Conservation (phyloP, 2,329 filamentous ascomycete genomes). For the Aureobasidium melanogenum region DNA sequence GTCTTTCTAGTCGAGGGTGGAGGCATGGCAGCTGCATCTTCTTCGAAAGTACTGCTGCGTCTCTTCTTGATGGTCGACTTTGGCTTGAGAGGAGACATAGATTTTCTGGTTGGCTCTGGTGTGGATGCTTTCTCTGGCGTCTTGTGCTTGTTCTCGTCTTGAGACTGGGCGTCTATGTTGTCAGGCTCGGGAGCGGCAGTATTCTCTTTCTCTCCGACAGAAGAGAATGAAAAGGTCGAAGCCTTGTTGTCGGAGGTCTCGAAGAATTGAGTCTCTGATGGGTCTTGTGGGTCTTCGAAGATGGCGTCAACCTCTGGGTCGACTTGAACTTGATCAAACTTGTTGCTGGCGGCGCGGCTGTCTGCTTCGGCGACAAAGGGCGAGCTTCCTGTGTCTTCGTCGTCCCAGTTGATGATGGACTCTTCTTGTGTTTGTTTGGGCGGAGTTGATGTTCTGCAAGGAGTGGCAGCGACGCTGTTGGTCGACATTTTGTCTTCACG, state of each 20-base stretch:
- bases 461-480: not conserved
- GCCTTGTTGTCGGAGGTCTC: slow-evolving; percentile 1
- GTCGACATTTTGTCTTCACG: not conserved
- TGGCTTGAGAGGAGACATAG: slow-evolving; percentile 19
- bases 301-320: slow-evolving; percentile 12
- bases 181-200: not conserved
- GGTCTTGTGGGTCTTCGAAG: slow-evolving; percentile 9
- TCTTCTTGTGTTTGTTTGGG: slow-evolving; percentile 10
- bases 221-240: not conserved
- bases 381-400: slow-evolving; percentile 35
- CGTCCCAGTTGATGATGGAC: slow-evolving; percentile 28
- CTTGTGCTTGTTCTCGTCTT: slow-evolving; percentile 25
- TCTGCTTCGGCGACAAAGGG: slow-evolving; percentile 39
- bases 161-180: slow-evolving; percentile 15
- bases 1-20: slow-evolving; percentile 16
- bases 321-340: not conserved
- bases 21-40: not conserved
- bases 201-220: slow-evolving; percentile 5
- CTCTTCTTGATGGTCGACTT: slow-evolving; percentile 19
- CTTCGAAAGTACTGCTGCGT: slow-evolving; percentile 13
- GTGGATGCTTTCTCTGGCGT: slow-evolving; percentile 10
- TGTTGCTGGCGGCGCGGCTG: slow-evolving; percentile 22
- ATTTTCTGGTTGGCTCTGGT: slow-evolving; percentile 10
- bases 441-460: not conserved
- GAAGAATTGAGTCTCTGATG: not conserved